Conservation (phyloP, 2,329 filamentous ascomycete species). For the Calonectria hawksworthii region DNA sequence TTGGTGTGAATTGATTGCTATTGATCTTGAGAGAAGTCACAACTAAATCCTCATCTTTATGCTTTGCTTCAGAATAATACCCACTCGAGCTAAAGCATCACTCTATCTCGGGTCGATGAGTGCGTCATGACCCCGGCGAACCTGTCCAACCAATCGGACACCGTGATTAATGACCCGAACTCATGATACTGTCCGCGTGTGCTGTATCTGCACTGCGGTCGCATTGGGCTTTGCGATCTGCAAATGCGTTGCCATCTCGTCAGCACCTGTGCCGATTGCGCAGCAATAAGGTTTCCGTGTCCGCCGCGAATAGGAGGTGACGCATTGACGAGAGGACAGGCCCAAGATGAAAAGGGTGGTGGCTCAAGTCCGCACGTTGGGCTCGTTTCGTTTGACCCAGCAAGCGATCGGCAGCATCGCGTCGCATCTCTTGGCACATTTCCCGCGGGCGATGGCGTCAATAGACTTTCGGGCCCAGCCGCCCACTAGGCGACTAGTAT, state of each 20-base stretch:
- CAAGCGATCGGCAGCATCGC: not conserved
- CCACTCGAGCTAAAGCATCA: not conserved
- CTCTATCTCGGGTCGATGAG: not conserved
- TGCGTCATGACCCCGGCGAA: not conserved
- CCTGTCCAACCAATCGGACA: not conserved
- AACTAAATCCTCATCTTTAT: not conserved
- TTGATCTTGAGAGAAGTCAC: not conserved
- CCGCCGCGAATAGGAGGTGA: not conserved
- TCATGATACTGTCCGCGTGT: not conserved
- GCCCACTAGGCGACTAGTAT: not conserved
- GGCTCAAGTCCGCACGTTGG: not conserved
- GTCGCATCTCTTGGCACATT: not conserved
- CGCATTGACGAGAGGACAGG: not conserved
- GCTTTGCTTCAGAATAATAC: not conserved
- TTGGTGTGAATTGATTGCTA: not conserved
- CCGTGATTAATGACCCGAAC: not conserved
- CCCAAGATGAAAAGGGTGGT: not conserved
- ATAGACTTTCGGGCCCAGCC: not conserved
- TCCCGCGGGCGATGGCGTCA: not conserved
- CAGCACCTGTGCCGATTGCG: not conserved
- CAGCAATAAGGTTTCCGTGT: not conserved
- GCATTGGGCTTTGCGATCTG: not conserved
- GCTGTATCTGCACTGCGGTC: no score
- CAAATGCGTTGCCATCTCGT: not conserved
- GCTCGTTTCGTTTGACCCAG: not conserved